Evolutionary conservation across 2,329 filamentous ascomycete genomes (phyloP), one percentile per base, ranked within the genome.

Genomic region (Escovopsis weberi): DNA sequence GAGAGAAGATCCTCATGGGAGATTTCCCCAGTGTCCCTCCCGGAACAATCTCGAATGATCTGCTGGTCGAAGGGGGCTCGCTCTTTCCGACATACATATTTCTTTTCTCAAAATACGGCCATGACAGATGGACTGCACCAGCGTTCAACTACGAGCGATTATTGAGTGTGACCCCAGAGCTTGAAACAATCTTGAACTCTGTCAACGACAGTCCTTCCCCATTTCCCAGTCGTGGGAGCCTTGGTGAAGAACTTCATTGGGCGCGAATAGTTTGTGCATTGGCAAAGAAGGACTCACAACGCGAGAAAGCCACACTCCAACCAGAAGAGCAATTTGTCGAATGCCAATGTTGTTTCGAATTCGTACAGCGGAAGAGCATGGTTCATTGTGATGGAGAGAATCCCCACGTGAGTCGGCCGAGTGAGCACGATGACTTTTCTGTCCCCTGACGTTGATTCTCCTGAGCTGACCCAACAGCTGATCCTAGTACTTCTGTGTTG

Each of bases 271-370:
- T 6, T 3, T 30, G 28, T 30, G 42, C 26, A 36, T 44, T 7
- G 12, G 28, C 19, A 28, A 40, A 10, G 28, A 30, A 30, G 28
- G 28, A 10, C 47, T 15, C 15, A 15, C 15, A 15, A 15, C 15
- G 66, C 11, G 49, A 52, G 8, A 45, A 46, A n/a, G 68, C 72
- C 19, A 61, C 61, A 45, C 60, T 53, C 1, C 59, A 64, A 30
- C 6, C 28, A 10, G 28, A 10, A 4, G 75, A 78, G 1, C 67
- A 72, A 15, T 64, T 80, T 35, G 59, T 67, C 10, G 83, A 89
- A 50, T 93, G 82, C 51, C 71, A 69, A 37, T 86, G 83, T 53
- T 94, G 86, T 59, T 91, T 74, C 53, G 66, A 68, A 6, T 78
- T 86, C 4, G 67, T 69, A 40, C 70, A 82, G 2, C 59, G 77